Evolutionary conservation across 345 rosid species (phyloP), one percentile per base, ranked within the genome.

Genomic region (Eucalyptus albens): DNA sequence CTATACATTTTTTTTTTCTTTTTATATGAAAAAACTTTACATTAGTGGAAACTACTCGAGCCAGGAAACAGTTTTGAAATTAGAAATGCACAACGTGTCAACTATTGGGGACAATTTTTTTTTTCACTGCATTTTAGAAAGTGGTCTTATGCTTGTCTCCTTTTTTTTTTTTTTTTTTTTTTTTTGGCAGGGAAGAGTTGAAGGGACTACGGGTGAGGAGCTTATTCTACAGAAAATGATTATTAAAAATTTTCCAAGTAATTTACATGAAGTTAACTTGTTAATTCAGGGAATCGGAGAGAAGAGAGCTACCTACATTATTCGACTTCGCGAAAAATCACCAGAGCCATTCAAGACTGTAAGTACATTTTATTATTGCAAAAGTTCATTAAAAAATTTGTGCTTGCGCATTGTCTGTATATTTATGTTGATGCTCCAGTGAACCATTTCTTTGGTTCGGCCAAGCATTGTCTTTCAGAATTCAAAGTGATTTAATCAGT

Each of bases 281-380:
- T 86, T 87, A 16, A 56, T 90, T 65, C 44, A 97, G 99, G 99
- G 99, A 86, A 96, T 97, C 33, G 97, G 97, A 90, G 97, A 95
- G 88, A 97, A 94, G 92, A 93, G 98, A 91, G 99, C 99, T 2
- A 91, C 91, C 15, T 92, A 86, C 92, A 94, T 97, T 91, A 93
- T 97, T 87, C 91, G 95, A 90, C 93, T 95, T 88, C 97, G 97
- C 1, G 92, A 94, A 82, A 94, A 94, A 85, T 93, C 97, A 45
- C 94, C 95, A 2, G 96, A 93, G 88, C 97, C 96, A 44, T 97
- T 97, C 67, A 94, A 95, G 86, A 90, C 89, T 21, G 99, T 97
- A 92, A 92, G 96, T 45, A 26, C 62, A 37, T 47, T 17, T 59
- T 19, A 22, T 29, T 72, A 56, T 50, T 67, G 80, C 50, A 37